phyloP scores from a whole-genome alignment of 148 eudicot species.

The Hydrangea macrophylla region DNA sequence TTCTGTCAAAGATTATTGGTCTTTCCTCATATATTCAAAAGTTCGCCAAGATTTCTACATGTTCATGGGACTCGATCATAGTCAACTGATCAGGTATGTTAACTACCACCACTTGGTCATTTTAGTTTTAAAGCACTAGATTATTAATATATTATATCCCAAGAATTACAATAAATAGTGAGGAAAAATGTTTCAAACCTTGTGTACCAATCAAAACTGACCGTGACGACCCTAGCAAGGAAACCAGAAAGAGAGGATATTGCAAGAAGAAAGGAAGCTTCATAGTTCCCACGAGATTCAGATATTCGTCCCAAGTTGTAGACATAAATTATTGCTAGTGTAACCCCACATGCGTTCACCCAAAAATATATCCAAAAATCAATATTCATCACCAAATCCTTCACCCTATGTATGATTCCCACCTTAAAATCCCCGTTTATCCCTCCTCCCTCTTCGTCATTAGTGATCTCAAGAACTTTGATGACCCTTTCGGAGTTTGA shows the following conservation, averaged over 20 bases:
- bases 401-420: neutral
- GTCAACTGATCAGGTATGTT: no score
- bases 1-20: no score
- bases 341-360: slow-evolving; percentile 6
- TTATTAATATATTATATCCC: no score
- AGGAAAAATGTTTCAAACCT: neutral
- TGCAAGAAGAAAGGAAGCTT: neutral
- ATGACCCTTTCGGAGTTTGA: slow-evolving; percentile 2
- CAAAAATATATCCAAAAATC: slow-evolving; percentile 3
- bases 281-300: neutral
- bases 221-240: neutral
- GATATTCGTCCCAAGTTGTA: slow-evolving; percentile 2
- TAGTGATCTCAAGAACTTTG: neutral
- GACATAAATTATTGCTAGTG: neutral
- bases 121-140: neutral
- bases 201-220: neutral
- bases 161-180: neutral
- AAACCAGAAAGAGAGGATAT: neutral
- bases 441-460: neutral
- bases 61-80: no score
- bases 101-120: no score
- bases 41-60: no score
- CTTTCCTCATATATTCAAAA: no score
- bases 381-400: neutral
- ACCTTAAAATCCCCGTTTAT: neutral